These are phyloP conservation scores for Athelia psychrophila DNA, from an alignment of 1,284 basidiomycete species.

Conservation along the genomic window DNA sequence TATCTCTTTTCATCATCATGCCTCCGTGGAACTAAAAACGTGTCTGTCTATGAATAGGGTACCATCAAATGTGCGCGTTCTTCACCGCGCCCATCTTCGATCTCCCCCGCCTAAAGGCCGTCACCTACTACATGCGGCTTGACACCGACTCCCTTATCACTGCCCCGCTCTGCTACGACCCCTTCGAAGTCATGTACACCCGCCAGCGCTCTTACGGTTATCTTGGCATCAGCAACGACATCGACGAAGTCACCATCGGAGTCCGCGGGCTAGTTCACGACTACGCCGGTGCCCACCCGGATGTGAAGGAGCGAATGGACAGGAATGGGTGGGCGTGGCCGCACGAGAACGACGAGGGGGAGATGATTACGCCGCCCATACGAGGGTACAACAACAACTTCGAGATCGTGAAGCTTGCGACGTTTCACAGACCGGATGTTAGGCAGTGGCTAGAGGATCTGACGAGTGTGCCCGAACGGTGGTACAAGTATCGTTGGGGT, in stretches of 20 bases:
- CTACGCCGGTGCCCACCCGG: neutral
- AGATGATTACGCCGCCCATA: neutral
- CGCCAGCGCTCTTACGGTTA: neutral
- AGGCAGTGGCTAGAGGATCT: slow-evolving; percentile 10
- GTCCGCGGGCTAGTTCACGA: neutral
- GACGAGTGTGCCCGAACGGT: slow-evolving; percentile 9
- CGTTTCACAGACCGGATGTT: slow-evolving; percentile 5
- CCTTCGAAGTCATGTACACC: slow-evolving; percentile 11
- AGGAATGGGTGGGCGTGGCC: neutral
- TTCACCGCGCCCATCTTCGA: slow-evolving; percentile 13
- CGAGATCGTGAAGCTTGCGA: neutral
- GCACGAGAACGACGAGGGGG: neutral
- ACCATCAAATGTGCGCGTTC: slow-evolving; percentile 13
- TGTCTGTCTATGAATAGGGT: slow-evolving; percentile 6
- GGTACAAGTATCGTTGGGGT: slow-evolving; percentile 15
- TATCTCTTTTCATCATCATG: neutral
- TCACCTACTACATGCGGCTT: slow-evolving; percentile 15
- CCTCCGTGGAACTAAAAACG: neutral
- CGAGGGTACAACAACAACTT: neutral
- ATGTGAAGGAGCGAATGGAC: neutral
- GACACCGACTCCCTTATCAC: slow-evolving; percentile 12
- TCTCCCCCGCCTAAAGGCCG: slow-evolving; percentile 10
- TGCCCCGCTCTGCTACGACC: slow-evolving; percentile 12
- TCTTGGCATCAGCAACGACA: neutral
- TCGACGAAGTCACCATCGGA: neutral